Base-by-base conservation (phyloP, 2,329 filamentous ascomycete genomes). In the Neonectria neomacrospora region DNA sequence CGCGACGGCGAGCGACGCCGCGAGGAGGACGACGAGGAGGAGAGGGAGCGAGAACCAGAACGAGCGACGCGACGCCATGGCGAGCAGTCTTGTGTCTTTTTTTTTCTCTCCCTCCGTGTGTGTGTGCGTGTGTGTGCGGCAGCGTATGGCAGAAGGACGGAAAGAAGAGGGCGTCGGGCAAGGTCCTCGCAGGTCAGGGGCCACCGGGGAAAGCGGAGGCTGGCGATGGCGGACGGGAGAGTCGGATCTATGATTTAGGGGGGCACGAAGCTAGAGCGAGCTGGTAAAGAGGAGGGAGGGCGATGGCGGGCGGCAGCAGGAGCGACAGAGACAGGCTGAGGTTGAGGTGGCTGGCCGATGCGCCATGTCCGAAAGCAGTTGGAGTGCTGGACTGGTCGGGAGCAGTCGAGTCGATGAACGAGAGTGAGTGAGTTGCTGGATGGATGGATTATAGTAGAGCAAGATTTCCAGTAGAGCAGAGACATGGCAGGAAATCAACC, bases 11-110 rank as follows among this genome's bases (percentile, higher is more conserved):
- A 68, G 47, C 8, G 71, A 42, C 50, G 70, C 61, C 53, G 67
- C 32, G 47, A 77, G 54, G 48, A 75, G 58, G 45, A 75, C 62
- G 47, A 26, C 3, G 23, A 73, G 55, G 48, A 81, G 58, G 69
- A 80, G 59, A 58, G 79, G 47, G 30, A 64, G 57, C 6, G 53
- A 44, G 16, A 59, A 60, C 55, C 55, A 67, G 23, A 61, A 44
- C 61, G 71, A 72, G 56, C 67, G 63, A 28, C 37, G 37, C 37
- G 69, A 66, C 63, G 71, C 69, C 75, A 77, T 77, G 59, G n/a
- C 63, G 56, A 47, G 51, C 47, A 47, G 51, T 30, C n/a, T 51
- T 26, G 55, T 30, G 18, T 22, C 20, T 26, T 23, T 30, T 42
- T 32, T 23, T 26, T 47, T 14, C 42, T 45, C 16, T 18, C 18